These are phyloP conservation scores for Colletotrichum magnum DNA, from an alignment of 2,329 filamentous ascomycete genomes.

Conservation along the genomic window DNA sequence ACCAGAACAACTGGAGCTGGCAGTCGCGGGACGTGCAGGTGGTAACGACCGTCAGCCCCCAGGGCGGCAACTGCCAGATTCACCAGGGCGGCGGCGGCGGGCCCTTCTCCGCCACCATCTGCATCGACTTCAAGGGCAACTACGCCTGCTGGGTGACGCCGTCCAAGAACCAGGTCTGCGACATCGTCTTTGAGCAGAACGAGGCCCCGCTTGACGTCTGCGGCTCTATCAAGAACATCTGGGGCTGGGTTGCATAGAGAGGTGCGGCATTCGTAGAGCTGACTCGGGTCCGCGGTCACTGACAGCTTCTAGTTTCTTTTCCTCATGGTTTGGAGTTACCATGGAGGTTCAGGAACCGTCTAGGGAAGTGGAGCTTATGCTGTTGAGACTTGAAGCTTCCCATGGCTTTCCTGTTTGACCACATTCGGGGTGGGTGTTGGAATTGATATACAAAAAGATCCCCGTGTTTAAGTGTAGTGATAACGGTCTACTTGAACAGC, in stretches of 20 bases:
- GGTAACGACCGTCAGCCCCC: constrained; percentile 7
- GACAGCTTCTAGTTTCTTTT: background rate
- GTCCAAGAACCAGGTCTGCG: constrained; percentile 19
- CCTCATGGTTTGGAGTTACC: no score
- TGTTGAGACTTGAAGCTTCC: no score
- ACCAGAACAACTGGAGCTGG: constrained; percentile 19
- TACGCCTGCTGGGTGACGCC: constrained; percentile 23
- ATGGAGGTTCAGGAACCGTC: no score
- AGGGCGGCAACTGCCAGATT: constrained; percentile 3
- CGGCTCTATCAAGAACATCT: constrained; percentile 7
- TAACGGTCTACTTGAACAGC: no score
- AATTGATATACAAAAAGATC: no score
- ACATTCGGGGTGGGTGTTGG: no score
- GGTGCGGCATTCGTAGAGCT: no score
- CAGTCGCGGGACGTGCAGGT: constrained; percentile 14
- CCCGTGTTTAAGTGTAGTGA: no score
- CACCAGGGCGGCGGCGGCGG: constrained; percentile 30
- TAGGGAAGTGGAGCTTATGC: no score
- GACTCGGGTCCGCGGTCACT: background rate
- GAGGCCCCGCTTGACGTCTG: constrained; percentile 15
- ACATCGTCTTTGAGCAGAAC: constrained; percentile 18
- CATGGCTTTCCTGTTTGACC: no score
- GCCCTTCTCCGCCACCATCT: constrained; percentile 11
- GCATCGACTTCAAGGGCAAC: constrained; percentile 20
- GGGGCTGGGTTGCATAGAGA: constrained; percentile 24